These are phyloP conservation scores for Olyra latifolia DNA, from an alignment of 176 grass and related monocot species.

Conservation along the genomic window DNA sequence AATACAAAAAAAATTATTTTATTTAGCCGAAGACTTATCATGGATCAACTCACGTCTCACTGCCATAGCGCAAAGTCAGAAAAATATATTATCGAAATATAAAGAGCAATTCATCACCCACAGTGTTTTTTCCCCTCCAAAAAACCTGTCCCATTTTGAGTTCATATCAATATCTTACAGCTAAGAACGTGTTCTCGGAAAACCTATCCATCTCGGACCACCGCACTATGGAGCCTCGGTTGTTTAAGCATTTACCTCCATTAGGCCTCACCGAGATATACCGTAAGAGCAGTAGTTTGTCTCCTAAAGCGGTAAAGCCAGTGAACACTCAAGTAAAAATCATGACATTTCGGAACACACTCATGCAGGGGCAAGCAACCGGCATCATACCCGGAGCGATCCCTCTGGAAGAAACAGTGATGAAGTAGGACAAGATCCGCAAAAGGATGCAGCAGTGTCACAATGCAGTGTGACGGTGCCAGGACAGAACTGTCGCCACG, in stretches of 20 bases:
- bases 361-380: background rate
- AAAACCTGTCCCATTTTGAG: background rate
- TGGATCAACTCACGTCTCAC: background rate
- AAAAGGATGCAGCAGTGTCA: constrained; percentile 24
- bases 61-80: background rate
- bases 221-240: background rate
- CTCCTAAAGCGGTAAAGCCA: background rate
- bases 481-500: background rate
- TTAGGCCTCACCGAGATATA: background rate
- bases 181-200: background rate
- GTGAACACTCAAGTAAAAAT: constrained; percentile 9
- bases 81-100: background rate
- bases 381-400: background rate
- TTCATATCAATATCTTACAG: background rate
- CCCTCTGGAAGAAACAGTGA: constrained; percentile 15
- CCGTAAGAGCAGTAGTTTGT: background rate
- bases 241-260: background rate
- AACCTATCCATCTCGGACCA: background rate
- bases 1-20: background rate
- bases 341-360: background rate
- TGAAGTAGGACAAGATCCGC: constrained; percentile 46
- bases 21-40: background rate
- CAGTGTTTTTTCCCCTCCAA: background rate
- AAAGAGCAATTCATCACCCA: background rate
- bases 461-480: background rate